These are phyloP conservation scores for Tylopilus plumbeoviolaceoides DNA, from an alignment of 768 basidiomycete genomes.

Conservation along the genomic window DNA sequence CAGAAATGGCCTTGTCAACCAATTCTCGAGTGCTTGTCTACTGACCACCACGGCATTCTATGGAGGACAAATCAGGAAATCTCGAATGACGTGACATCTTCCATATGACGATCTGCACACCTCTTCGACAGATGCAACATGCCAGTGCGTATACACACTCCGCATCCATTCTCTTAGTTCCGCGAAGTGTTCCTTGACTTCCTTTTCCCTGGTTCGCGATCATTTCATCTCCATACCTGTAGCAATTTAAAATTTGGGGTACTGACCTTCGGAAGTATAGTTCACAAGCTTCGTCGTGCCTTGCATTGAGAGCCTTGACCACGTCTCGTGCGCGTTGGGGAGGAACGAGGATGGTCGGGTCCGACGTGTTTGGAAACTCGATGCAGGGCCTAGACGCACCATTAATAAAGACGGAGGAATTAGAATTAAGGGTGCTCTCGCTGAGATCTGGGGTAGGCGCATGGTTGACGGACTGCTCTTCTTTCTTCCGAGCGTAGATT, in stretches of 20 bases:
- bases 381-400: constrained; percentile 15
- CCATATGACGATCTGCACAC: constrained; percentile 33
- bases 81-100: constrained; percentile 7
- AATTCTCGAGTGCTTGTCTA: constrained; percentile 54
- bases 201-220: constrained; percentile 38
- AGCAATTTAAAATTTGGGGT: constrained; percentile 13
- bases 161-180: constrained; percentile 50
- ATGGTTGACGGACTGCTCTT: constrained; percentile 9
- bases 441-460: constrained; percentile 14
- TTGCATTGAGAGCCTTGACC: constrained; percentile 51
- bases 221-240: constrained; percentile 13
- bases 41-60: constrained; percentile 60
- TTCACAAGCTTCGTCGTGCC: constrained; percentile 52
- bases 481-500: constrained; percentile 64
- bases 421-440: constrained; percentile 15
- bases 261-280: constrained; percentile 45
- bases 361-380: constrained; percentile 7
- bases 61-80: constrained; percentile 14
- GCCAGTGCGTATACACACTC: constrained; percentile 64
- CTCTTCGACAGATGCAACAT: constrained; percentile 41
- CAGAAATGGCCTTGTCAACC: constrained; percentile 43
- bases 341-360: constrained; percentile 36
- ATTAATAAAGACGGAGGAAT: constrained; percentile 17
- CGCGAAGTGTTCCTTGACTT: constrained; percentile 42
- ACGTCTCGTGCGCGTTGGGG: constrained; percentile 53